Evolutionary conservation across 208 protist genomes (phyloP).

Genomic region (Leishmania aethiopica): DNA sequence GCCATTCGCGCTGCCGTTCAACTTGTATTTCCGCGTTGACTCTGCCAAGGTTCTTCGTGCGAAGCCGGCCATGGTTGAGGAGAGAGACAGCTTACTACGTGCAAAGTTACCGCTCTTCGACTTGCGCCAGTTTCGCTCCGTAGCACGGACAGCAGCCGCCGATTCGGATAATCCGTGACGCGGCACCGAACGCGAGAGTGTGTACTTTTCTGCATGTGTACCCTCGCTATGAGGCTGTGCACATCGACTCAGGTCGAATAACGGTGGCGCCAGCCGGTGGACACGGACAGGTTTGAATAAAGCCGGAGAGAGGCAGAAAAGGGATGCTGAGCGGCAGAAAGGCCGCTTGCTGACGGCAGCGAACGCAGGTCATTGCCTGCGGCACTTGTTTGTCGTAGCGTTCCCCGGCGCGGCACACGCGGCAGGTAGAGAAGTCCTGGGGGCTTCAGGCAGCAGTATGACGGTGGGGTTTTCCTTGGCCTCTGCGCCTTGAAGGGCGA

Average conservation of each 20-base stretch:
- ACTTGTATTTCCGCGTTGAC: conserved; percentile 87
- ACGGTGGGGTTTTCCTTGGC: not conserved
- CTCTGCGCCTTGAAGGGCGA: not conserved
- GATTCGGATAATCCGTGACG: not conserved
- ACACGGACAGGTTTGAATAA: not conserved
- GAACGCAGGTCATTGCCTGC: not conserved
- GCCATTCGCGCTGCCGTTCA: conserved; percentile 86
- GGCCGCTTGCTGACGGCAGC: not conserved
- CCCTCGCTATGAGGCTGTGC: not conserved
- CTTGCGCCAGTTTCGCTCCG: conserved; percentile 55
- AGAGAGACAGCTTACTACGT: conserved; percentile 36
- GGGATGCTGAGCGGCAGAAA: not conserved
- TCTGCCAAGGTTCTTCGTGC: conserved; percentile 42
- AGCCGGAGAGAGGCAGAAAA: not conserved
- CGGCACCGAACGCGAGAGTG: no score
- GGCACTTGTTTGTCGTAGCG: not conserved
- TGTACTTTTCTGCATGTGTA: not conserved
- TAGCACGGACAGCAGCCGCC: not conserved
- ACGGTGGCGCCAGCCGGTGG: not conserved
- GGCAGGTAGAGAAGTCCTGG: not conserved
- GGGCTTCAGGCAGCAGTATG: not conserved
- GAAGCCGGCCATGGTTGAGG: conserved; percentile 36
- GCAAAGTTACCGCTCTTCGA: conserved; percentile 66
- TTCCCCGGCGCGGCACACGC: not conserved
- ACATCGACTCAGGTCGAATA: not conserved